Percentiles rank a stretch among this genome's conserved stretches.
Conservation (phyloP, 176 grass and related monocot species). For the Oryza meyeriana region DNA sequence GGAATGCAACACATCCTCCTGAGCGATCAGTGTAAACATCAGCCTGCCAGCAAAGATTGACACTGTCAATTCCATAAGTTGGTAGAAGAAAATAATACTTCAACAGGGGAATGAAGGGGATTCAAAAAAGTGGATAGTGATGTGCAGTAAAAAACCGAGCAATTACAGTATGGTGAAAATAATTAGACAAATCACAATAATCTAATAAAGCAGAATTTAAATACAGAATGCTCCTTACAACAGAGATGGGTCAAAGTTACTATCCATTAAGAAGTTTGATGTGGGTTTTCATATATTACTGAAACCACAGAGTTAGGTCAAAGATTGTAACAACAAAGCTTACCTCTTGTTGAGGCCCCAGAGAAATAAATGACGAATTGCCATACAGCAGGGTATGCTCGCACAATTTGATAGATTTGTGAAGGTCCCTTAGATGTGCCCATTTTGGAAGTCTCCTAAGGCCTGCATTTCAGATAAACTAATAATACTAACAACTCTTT, state of each 20-base stretch:
- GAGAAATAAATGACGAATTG: constrained; percentile 44
- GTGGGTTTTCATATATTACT: not conserved
- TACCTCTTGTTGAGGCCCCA: constrained; percentile 82
- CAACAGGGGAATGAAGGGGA: not conserved
- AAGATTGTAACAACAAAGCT: constrained; percentile 23
- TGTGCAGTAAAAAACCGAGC: not conserved
- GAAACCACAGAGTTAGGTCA: not conserved
- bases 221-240: not conserved
- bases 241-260: not conserved
- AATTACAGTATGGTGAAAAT: not conserved
- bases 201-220: constrained; percentile 1
- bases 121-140: not conserved
- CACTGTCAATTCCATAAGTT: not conserved
- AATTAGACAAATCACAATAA: constrained; percentile 3
- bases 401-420: constrained; percentile 85
- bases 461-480: constrained; percentile 49
- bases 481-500: not conserved
- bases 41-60: constrained; percentile 48
- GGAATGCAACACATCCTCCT: constrained; percentile 78
- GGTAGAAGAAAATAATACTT: constrained; percentile 8
- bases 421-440: constrained; percentile 92
- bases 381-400: constrained; percentile 80
- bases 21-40: constrained; percentile 81
- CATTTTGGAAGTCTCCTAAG: constrained; percentile 86
- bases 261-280: not conserved